Conservation (phyloP, 2,329 filamentous ascomycete genomes). For the Phyllosticta paracitricarpa region DNA sequence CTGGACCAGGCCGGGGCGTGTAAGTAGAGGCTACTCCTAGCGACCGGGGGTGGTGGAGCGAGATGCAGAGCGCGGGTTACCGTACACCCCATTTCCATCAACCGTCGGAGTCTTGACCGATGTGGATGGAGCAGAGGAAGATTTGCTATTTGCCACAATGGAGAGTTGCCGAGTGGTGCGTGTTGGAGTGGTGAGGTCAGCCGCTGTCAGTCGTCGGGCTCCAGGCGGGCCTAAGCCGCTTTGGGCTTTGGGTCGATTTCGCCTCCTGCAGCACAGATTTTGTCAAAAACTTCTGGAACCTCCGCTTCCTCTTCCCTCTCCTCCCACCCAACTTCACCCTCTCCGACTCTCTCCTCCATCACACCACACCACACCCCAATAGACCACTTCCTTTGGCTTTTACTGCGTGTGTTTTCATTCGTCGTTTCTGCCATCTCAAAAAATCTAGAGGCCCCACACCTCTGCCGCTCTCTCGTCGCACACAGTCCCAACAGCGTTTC, state of each 20-base stretch:
- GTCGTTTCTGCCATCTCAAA: slow-evolving; percentile 24
- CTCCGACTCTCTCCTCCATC: slow-evolving; percentile 7
- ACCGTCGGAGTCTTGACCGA: no score
- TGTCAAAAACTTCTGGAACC: slow-evolving; percentile 10
- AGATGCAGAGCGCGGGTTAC: no score
- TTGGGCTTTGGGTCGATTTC: not conserved
- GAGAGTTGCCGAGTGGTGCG: no score
- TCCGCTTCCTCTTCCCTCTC: slow-evolving; percentile 12
- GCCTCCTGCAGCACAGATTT: slow-evolving; percentile 4
- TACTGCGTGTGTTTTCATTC: slow-evolving; percentile 29
- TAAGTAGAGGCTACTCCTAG: no score
- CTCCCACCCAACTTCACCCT: slow-evolving; percentile 6
- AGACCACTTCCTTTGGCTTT: slow-evolving; percentile 22
- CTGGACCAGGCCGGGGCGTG: no score
- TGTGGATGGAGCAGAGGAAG: no score
- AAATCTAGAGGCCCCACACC: slow-evolving; percentile 17
- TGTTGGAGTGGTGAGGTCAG: not conserved
- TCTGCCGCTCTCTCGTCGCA: slow-evolving; percentile 23
- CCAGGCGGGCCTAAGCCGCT: slow-evolving; percentile 5
- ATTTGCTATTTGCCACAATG: no score
- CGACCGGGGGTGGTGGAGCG: no score
- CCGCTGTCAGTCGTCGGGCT: not conserved
- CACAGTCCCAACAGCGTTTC: slow-evolving; percentile 33
- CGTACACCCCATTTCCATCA: no score
- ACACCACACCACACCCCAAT: slow-evolving; percentile 15